phyloP scores from a whole-genome alignment of 371 early-diverging fungal genomes.

The Mucor saturninus region DNA sequence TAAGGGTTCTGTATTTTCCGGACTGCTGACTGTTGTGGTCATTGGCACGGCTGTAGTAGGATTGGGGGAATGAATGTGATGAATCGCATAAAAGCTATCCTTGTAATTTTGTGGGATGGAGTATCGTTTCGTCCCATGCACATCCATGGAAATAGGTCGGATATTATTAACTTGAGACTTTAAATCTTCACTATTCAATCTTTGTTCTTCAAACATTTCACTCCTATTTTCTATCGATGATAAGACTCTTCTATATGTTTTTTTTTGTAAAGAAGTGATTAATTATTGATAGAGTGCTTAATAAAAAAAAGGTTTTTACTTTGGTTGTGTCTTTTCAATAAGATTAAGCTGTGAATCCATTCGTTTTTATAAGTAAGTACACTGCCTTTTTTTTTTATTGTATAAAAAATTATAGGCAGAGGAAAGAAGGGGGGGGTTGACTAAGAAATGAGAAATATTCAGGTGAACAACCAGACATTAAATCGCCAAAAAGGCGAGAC shows the following conservation, averaged over 20 bases:
- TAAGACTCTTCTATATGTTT: background rate
- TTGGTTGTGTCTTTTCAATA: background rate
- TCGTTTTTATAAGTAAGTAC: background rate
- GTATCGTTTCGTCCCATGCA: slow-evolving; percentile 8
- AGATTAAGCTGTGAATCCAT: background rate
- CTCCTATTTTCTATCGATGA: slow-evolving; percentile 12
- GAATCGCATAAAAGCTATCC: slow-evolving; percentile 26
- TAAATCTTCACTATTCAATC: background rate
- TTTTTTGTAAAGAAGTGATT: too few relatives aligned
- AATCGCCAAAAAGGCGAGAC: too few relatives aligned
- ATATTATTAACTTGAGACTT: slow-evolving; percentile 1
- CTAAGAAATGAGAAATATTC: too few relatives aligned
- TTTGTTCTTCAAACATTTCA: slow-evolving; percentile 1
- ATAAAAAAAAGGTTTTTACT: slow-evolving; percentile 3
- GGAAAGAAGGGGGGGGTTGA: background rate
- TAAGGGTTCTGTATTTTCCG: slow-evolving; percentile 6
- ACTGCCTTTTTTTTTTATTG: too few relatives aligned
- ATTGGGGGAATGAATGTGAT: slow-evolving; percentile 3
- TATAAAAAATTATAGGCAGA: background rate
- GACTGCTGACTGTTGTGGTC: too few relatives aligned
- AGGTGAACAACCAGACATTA: too few relatives aligned
- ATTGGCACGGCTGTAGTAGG: background rate
- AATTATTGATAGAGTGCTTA: background rate
- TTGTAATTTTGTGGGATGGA: slow-evolving; percentile 1
- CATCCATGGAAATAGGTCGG: background rate